These are phyloP conservation scores for Vaccinium macrocarpon DNA, from an alignment of 148 eudicot genomes.

Conservation along the genomic window DNA sequence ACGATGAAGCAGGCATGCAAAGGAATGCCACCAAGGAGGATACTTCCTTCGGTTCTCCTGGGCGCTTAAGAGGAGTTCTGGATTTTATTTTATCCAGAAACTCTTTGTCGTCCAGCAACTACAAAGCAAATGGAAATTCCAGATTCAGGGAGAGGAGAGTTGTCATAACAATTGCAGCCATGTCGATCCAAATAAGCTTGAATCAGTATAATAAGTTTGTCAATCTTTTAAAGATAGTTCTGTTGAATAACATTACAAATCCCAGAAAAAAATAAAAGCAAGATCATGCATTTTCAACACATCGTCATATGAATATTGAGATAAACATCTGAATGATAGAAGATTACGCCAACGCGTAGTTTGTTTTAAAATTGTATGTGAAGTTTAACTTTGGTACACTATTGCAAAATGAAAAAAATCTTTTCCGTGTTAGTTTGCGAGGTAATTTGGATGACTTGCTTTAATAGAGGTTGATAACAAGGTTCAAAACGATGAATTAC, in stretches of 20 bases:
- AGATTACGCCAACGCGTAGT: not conserved
- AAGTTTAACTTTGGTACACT: not conserved
- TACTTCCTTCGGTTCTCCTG: conserved; percentile 74
- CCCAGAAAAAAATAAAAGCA: not conserved
- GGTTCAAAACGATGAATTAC: not conserved
- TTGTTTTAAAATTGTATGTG: not conserved
- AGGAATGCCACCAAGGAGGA: conserved; percentile 79
- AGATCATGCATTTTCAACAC: not conserved
- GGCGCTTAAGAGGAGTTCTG: conserved; percentile 59
- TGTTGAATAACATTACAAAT: not conserved
- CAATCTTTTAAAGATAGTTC: not conserved
- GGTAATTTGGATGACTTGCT: not conserved
- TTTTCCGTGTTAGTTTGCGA: not conserved
- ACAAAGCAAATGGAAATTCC: conserved; percentile 16
- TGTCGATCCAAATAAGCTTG: not conserved
- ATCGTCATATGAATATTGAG: not conserved
- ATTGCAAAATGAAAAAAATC: not conserved
- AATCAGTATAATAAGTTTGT: not conserved
- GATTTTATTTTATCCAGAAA: conserved; percentile 49
- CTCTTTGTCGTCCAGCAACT: conserved; percentile 48
- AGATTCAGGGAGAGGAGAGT: not conserved
- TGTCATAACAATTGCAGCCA: not conserved
- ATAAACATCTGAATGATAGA: not conserved
- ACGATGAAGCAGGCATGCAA: conserved; percentile 91
- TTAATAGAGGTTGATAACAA: not conserved